Percentiles rank a stretch among this genome's conserved stretches.
phyloP scores from a whole-genome alignment of 495 filamentous ascomycete species.

The Hyaloscypha bicolor region DNA sequence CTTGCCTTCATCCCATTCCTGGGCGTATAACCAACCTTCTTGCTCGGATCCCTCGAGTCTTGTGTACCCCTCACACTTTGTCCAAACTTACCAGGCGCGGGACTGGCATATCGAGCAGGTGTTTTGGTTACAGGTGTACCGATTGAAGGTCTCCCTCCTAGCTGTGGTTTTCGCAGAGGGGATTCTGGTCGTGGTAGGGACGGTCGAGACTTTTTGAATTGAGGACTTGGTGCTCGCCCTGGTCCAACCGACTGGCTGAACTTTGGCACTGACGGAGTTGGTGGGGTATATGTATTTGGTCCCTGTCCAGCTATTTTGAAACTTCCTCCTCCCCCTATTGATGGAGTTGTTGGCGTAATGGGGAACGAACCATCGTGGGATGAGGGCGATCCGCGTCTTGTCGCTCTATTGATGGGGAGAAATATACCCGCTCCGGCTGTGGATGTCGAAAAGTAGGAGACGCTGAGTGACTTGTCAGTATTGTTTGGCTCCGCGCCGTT shows the following conservation, averaged over 20 bases:
- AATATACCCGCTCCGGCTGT: conserved; percentile 88
- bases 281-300: conserved; percentile 60
- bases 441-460: conserved; percentile 82
- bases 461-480: conserved; percentile 46
- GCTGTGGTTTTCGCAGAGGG: conserved; percentile 63
- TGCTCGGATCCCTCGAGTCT: conserved; percentile 60
- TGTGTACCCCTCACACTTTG: conserved; percentile 63
- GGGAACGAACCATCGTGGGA: conserved; percentile 61
- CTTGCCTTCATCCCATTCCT: conserved; percentile 50
- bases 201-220: conserved; percentile 69
- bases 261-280: conserved; percentile 64
- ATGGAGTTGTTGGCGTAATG: conserved; percentile 68
- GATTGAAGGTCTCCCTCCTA: conserved; percentile 53
- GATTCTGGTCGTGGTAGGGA: conserved; percentile 88
- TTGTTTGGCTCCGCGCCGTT: conserved; percentile 16
- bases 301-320: conserved; percentile 55
- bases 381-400: conserved; percentile 65
- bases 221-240: conserved; percentile 68
- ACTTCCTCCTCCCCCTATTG: conserved; percentile 43
- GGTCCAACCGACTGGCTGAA: conserved; percentile 89
- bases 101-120: conserved; percentile 59
- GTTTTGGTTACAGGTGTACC: conserved; percentile 49
- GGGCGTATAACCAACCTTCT: conserved; percentile 39
- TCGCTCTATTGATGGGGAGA: conserved; percentile 82
- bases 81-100: conserved; percentile 65